A percentile compares a stretch with the other conserved stretches of the same genome.
These are phyloP conservation scores for Boletellus ananas DNA, from an alignment of 768 basidiomycete genomes.

Conservation along the genomic window DNA sequence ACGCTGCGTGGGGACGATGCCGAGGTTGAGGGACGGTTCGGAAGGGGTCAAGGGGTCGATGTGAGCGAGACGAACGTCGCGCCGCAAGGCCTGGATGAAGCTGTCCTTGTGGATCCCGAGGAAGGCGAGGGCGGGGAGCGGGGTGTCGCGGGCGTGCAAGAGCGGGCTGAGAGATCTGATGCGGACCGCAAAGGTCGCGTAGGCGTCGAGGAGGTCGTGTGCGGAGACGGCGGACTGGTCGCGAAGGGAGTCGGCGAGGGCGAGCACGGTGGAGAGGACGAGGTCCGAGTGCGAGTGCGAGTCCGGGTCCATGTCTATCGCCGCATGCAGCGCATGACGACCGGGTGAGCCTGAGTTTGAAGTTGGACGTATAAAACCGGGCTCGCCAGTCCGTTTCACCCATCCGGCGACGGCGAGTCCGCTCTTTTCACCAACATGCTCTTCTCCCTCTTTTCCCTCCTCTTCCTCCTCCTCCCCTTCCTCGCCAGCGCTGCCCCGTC, in stretches of 20 bases:
- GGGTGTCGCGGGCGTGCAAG: constrained; percentile 1
- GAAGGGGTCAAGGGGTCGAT: constrained; percentile 29
- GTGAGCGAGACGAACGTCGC: constrained; percentile 49
- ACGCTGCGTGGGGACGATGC: constrained; percentile 38
- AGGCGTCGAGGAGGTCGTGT: constrained; percentile 62
- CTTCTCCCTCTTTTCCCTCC: constrained; percentile 28
- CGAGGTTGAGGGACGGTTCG: constrained; percentile 5
- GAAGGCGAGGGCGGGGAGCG: constrained; percentile 22
- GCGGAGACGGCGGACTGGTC: constrained; percentile 37
- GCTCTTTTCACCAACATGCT: constrained; percentile 25
- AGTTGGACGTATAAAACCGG: not conserved
- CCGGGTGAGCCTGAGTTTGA: no score
- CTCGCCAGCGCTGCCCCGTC: constrained; percentile 28
- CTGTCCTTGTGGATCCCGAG: constrained; percentile 32
- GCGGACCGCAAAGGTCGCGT: constrained; percentile 46
- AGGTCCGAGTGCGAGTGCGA: no score
- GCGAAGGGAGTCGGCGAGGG: constrained; percentile 44
- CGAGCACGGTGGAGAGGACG: constrained; percentile 43
- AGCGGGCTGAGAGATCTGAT: constrained; percentile 28
- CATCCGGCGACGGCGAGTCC: not conserved
- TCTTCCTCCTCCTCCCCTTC: constrained; percentile 28
- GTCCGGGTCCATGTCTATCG: no score
- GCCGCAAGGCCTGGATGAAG: constrained; percentile 42
- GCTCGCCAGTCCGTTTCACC: no score
- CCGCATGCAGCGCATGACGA: no score